phyloP scores from a whole-genome alignment of 371 early-diverging fungal genomes.

The Mucor ambiguus region DNA sequence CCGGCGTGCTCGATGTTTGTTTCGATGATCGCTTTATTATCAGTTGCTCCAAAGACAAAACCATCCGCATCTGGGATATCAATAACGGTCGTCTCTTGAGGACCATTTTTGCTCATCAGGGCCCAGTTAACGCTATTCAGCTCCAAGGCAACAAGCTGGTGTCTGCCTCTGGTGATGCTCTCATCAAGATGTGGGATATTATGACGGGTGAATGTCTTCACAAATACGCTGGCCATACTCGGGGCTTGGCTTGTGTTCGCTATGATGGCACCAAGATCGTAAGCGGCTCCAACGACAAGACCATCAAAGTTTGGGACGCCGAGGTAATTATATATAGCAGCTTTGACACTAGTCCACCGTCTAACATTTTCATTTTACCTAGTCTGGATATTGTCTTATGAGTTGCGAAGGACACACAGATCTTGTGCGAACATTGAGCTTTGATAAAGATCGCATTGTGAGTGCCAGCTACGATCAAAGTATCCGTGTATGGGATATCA shows the following conservation, averaged over 20 bases:
- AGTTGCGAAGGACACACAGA: conserved; percentile 82
- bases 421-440: conserved; percentile 91
- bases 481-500: conserved; percentile 93
- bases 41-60: conserved; percentile 92
- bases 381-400: conserved; percentile 71
- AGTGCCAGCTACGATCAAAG: conserved; percentile 88
- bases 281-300: conserved; percentile 94
- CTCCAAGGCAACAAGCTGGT: conserved; percentile 69
- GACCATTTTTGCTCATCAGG: conserved; percentile 80
- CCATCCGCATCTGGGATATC: conserved; percentile 87
- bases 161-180: conserved; percentile 88
- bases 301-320: conserved; percentile 95
- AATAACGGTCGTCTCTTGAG: conserved; percentile 56
- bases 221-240: conserved; percentile 71
- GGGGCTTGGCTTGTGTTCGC: conserved; percentile 95
- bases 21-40: conserved; percentile 78
- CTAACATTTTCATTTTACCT: conserved; percentile 20
- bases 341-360: neutral
- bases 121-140: conserved; percentile 91
- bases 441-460: conserved; percentile 55
- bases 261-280: conserved; percentile 89
- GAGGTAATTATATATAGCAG: conserved; percentile 24
- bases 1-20: conserved; percentile 79
- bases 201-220: conserved; percentile 67
- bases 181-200: conserved; percentile 90